phyloP scores from a whole-genome alignment of 2,329 filamentous ascomycete genomes.

The Tympanopsis confertula region DNA sequence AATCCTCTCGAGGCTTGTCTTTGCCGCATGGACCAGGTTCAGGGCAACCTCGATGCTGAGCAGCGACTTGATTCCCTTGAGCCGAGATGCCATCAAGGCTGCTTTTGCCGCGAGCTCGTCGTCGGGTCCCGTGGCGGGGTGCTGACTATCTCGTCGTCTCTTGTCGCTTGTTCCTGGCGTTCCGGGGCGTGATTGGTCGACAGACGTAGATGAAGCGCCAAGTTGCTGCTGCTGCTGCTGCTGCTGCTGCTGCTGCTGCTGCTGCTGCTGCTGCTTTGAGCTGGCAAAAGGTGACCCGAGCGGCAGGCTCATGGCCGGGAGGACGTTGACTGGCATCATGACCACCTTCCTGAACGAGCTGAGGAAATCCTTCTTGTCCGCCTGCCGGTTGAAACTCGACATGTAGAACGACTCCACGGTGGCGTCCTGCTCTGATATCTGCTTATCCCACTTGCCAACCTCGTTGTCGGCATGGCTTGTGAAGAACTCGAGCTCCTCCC shows the following conservation, averaged over 20 bases:
- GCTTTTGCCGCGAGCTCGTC: slow-evolving; percentile 92
- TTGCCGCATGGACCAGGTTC: slow-evolving; percentile 77
- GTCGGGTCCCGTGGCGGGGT: slow-evolving; percentile 62
- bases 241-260: slow-evolving; percentile 6
- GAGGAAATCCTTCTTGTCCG: slow-evolving; percentile 91
- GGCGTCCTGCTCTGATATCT: slow-evolving; percentile 83
- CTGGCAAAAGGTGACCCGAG: slow-evolving; percentile 45
- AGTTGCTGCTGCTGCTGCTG: slow-evolving; percentile 6
- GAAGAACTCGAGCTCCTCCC: slow-evolving; percentile 83
- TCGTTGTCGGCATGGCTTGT: slow-evolving; percentile 63
- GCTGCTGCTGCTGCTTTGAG: slow-evolving; percentile 19
- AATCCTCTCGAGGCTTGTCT: slow-evolving; percentile 74
- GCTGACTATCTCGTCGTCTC: slow-evolving; percentile 23
- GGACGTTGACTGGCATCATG: slow-evolving; percentile 93
- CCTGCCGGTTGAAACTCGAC: slow-evolving; percentile 86
- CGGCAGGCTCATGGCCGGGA: slow-evolving; percentile 50
- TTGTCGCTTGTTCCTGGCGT: slow-evolving; percentile 14
- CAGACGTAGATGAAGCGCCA: slow-evolving; percentile 12
- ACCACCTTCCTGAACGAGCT: slow-evolving; percentile 97
- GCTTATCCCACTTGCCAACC: slow-evolving; percentile 80
- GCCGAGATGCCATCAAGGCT: slow-evolving; percentile 87
- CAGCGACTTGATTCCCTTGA: slow-evolving; percentile 87
- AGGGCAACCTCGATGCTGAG: slow-evolving; percentile 95
- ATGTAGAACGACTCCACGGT: slow-evolving; percentile 89
- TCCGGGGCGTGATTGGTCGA: neutral